Percentiles rank a stretch among this genome's conserved stretches.
These are phyloP conservation scores for Fusarium phyllophilum DNA, from an alignment of 2,329 filamentous ascomycete genomes.

Conservation along the genomic window DNA sequence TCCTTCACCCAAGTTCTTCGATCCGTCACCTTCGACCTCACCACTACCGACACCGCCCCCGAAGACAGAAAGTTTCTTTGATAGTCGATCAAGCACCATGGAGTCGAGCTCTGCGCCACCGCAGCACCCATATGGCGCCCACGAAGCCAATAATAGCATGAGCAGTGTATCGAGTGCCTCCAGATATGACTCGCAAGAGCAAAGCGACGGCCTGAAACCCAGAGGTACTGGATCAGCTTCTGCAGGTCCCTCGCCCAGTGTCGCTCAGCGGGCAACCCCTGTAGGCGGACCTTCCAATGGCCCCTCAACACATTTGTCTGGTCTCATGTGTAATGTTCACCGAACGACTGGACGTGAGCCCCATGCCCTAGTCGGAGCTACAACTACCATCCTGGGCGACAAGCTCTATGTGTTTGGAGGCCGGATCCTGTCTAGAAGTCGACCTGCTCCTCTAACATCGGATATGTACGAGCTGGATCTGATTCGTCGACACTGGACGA, in stretches of 20 bases:
- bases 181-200: constrained; percentile 59
- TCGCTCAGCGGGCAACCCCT: constrained; percentile 49
- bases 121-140: constrained; percentile 51
- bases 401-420: constrained; percentile 98
- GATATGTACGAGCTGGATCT: constrained; percentile 95
- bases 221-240: constrained; percentile 65
- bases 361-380: constrained; percentile 90
- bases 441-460: constrained; percentile 82
- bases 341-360: constrained; percentile 92
- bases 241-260: constrained; percentile 66
- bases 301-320: constrained; percentile 69
- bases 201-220: constrained; percentile 59
- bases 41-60: constrained; percentile 20
- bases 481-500: constrained; percentile 91
- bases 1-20: constrained; percentile 41
- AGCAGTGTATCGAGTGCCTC: constrained; percentile 55
- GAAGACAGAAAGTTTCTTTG: constrained; percentile 54
- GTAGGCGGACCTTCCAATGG: constrained; percentile 58
- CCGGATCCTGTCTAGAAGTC: constrained; percentile 82
- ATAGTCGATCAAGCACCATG: constrained; percentile 60
- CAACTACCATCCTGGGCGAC: constrained; percentile 93
- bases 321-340: constrained; percentile 77
- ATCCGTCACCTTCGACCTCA: constrained; percentile 20
- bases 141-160: constrained; percentile 55
- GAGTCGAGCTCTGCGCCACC: constrained; percentile 55